Conservation (phyloP, 345 rosid species). For the Tarenaya hassleriana region DNA sequence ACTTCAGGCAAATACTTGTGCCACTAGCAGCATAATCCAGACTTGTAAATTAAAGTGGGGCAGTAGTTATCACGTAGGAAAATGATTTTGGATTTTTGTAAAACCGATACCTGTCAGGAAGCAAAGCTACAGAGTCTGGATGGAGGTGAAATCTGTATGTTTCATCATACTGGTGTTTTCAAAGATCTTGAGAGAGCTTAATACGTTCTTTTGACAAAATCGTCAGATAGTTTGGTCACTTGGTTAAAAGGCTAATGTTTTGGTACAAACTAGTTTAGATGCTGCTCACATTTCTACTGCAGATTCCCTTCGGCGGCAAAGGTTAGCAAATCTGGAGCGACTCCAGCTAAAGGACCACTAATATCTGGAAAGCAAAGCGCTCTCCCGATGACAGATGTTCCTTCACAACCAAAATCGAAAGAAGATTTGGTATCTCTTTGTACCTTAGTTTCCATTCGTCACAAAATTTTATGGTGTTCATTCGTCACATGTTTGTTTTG, state of each 20-base stretch:
- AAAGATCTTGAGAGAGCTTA: not conserved
- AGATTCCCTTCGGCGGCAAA: constrained; percentile 72
- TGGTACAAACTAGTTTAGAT: constrained; percentile 15
- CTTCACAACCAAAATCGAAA: constrained; percentile 37
- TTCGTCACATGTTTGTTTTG: constrained; percentile 11
- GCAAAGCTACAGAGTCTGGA: not conserved
- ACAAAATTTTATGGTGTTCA: constrained; percentile 12
- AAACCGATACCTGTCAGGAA: not conserved
- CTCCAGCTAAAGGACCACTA: constrained; percentile 64
- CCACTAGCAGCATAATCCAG: no score
- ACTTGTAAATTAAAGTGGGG: not conserved
- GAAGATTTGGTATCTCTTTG: constrained; percentile 53
- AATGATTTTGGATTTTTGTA: not conserved
- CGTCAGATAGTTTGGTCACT: not conserved
- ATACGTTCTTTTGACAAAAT: not conserved
- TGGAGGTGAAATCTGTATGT: not conserved
- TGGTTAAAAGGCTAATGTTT: not conserved
- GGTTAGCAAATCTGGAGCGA: constrained; percentile 48
- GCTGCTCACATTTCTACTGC: constrained; percentile 19
- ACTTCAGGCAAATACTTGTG: not conserved
- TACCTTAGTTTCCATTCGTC: constrained; percentile 13
- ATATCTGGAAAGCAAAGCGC: constrained; percentile 40
- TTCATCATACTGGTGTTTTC: not conserved
- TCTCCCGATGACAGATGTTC: constrained; percentile 34
- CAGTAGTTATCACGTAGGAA: not conserved